A percentile compares a stretch with the other conserved stretches of the same genome.
Evolutionary conservation across 2,329 filamentous ascomycete species (phyloP).

Genomic region (Talaromyces marneffei): DNA sequence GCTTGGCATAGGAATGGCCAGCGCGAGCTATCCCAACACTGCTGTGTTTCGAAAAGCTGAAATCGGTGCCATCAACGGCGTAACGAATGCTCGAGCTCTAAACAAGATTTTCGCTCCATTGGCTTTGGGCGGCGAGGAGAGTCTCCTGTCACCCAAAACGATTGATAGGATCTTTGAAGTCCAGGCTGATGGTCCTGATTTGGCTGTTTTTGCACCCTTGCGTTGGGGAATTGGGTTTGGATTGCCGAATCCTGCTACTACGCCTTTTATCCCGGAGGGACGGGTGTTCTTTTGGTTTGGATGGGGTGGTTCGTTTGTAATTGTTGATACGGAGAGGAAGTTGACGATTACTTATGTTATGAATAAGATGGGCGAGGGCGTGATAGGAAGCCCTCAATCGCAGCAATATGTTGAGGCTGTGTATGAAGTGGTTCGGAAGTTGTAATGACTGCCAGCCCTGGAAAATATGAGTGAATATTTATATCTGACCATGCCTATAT

Average conservation of each 20-base stretch:
- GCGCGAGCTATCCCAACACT: constrained; percentile 19
- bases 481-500: neutral
- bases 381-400: constrained; percentile 26
- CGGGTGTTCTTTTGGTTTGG: constrained; percentile 40
- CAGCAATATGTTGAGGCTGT: constrained; percentile 28
- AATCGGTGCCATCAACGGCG: constrained; percentile 42
- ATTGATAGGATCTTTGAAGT: constrained; percentile 44
- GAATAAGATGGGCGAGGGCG: constrained; percentile 39
- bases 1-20: constrained; percentile 24
- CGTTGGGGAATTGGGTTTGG: constrained; percentile 43
- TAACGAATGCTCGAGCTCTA: constrained; percentile 42
- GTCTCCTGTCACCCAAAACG: constrained; percentile 38
- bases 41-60: constrained; percentile 36
- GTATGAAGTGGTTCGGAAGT: constrained; percentile 22
- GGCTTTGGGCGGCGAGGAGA: constrained; percentile 27
- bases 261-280: constrained; percentile 28
- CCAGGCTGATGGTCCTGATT: constrained; percentile 39
- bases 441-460: neutral
- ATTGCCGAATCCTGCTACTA: constrained; percentile 26
- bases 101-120: constrained; percentile 39
- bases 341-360: constrained; percentile 44
- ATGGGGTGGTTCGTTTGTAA: constrained; percentile 41
- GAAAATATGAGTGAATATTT: neutral
- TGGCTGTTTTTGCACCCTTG: constrained; percentile 30
- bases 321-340: constrained; percentile 41